These are phyloP conservation scores for Psilocybe cubensis DNA, from an alignment of 768 basidiomycete genomes.

Conservation along the genomic window DNA sequence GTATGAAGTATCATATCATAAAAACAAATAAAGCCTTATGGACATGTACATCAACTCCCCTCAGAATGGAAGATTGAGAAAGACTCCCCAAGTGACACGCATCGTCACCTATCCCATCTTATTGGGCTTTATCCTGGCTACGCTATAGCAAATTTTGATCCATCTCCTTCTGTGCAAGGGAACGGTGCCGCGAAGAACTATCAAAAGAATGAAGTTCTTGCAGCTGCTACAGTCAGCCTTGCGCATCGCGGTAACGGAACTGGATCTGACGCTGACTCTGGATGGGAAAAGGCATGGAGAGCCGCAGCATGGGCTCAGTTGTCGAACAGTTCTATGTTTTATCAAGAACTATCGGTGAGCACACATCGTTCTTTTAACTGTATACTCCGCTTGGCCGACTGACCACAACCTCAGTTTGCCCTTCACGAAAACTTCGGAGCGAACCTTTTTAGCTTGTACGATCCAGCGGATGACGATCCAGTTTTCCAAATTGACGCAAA, in stretches of 20 bases:
- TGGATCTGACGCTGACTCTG: conserved; percentile 71
- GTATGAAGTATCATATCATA: conserved; percentile 33
- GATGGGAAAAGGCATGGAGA: conserved; percentile 84
- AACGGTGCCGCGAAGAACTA: conserved; percentile 41
- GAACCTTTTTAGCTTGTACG: conserved; percentile 70
- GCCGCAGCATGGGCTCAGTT: conserved; percentile 79
- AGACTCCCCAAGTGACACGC: conserved; percentile 65
- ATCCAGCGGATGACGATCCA: conserved; percentile 46
- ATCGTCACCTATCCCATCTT: conserved; percentile 77
- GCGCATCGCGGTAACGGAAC: conserved; percentile 73
- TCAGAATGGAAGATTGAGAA: conserved; percentile 81
- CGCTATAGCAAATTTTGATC: conserved; percentile 59
- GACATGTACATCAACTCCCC: neutral
- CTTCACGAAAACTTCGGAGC: conserved; percentile 62
- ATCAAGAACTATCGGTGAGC: conserved; percentile 66
- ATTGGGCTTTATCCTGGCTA: conserved; percentile 81
- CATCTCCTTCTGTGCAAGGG: conserved; percentile 50
- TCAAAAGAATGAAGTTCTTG: conserved; percentile 56
- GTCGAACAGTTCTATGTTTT: conserved; percentile 56
- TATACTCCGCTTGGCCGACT: neutral
- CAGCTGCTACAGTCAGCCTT: conserved; percentile 61
- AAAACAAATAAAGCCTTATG: neutral
- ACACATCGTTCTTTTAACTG: neutral
- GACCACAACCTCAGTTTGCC: conserved; percentile 48
- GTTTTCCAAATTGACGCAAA: conserved; percentile 86